A percentile compares a stretch with the other conserved stretches of the same genome.
These are phyloP conservation scores for Dimargaris xerosporica DNA, from an alignment of 192 early-diverging fungal genomes.

Conservation along the genomic window DNA sequence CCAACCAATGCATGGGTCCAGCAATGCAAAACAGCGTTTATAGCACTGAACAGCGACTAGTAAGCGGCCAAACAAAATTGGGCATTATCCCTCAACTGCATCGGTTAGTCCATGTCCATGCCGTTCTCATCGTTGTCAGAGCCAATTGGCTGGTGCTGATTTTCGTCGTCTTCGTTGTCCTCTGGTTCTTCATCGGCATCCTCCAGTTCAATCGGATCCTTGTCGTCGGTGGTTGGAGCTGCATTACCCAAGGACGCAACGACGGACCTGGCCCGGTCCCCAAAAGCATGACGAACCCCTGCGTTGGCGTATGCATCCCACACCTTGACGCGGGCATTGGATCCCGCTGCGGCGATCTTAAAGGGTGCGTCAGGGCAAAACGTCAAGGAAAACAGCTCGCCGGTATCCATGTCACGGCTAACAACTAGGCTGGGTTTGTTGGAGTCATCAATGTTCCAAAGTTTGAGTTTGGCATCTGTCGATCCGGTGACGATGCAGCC, in stretches of 20 bases:
- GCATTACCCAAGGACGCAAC: neutral
- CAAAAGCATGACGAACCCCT: constrained; percentile 57
- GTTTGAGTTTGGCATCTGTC: constrained; percentile 77
- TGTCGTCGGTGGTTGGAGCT: constrained; percentile 11
- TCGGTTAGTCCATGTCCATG: no score
- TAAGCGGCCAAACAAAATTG: no score
- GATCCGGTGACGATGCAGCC: constrained; percentile 87
- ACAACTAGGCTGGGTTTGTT: constrained; percentile 66
- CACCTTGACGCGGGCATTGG: constrained; percentile 73
- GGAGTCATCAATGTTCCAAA: constrained; percentile 72
- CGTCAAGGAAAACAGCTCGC: constrained; percentile 64
- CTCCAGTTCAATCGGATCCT: constrained; percentile 6
- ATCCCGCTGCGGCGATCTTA: constrained; percentile 74
- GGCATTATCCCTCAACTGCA: no score
- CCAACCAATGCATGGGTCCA: no score
- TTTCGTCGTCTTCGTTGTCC: constrained; percentile 29
- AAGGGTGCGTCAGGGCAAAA: constrained; percentile 93
- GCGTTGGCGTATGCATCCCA: constrained; percentile 88
- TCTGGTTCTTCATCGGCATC: constrained; percentile 12
- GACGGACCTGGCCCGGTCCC: constrained; percentile 16
- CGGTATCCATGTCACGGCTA: constrained; percentile 70
- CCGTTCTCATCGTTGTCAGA: constrained; percentile 27
- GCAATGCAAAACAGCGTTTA: no score
- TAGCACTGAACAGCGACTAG: no score
- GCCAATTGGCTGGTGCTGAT: constrained; percentile 22